Evolutionary conservation across 306 rosid species (phyloP).

Genomic region (Corylus avellana): DNA sequence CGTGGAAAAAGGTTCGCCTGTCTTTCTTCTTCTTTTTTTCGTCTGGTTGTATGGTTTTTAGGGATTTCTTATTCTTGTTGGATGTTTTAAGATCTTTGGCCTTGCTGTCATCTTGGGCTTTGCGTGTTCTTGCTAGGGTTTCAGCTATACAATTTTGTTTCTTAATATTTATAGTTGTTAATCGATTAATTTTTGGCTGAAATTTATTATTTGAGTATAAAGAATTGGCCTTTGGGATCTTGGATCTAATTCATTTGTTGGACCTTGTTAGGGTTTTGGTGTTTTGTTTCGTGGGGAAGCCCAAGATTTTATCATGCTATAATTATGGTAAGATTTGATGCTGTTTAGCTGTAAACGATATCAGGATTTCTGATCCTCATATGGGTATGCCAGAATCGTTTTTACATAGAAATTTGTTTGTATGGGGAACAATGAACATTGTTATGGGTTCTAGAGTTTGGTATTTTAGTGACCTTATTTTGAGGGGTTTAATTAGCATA

Average conservation of each 20-base stretch:
- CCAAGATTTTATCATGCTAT: background rate
- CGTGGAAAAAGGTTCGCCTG: no score
- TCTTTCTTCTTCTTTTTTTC: background rate
- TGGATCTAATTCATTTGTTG: background rate
- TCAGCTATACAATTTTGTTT: background rate
- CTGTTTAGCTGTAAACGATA: no score
- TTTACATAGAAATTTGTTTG: background rate
- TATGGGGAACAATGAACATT: background rate
- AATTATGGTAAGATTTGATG: background rate
- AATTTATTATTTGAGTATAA: background rate
- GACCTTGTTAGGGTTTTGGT: conserved; percentile 17
- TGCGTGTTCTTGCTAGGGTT: conserved; percentile 4
- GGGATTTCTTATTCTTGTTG: background rate
- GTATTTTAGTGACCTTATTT: background rate
- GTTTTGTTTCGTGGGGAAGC: background rate
- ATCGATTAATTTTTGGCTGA: background rate
- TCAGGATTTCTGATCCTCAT: background rate
- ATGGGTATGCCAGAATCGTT: background rate
- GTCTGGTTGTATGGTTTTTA: conserved; percentile 5
- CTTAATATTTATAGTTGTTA: background rate
- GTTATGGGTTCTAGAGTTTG: background rate
- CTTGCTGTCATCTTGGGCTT: conserved; percentile 7
- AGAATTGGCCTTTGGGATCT: conserved; percentile 1
- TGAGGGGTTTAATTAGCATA: background rate
- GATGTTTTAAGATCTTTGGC: background rate